Conservation (phyloP, 2,329 filamentous ascomycete genomes). For the Trichoderma sp. region DNA sequence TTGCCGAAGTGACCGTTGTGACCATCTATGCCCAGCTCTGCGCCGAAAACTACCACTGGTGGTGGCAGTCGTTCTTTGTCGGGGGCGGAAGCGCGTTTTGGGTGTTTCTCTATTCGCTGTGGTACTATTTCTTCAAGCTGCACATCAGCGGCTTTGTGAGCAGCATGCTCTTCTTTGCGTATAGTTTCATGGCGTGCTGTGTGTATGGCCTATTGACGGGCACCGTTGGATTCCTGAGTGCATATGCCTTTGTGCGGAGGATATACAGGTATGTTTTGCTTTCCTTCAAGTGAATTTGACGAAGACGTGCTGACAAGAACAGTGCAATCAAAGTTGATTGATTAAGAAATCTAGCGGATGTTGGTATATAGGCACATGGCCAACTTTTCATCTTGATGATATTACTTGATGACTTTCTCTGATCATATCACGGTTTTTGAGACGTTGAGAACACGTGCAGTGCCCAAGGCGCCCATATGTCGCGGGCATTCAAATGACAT, state of each 20-base stretch:
- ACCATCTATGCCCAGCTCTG: slow-evolving; percentile 82
- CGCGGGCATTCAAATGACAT: neutral
- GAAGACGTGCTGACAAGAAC: slow-evolving; percentile 1
- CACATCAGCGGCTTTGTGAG: slow-evolving; percentile 81
- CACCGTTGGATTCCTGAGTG: slow-evolving; percentile 81
- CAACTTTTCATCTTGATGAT: neutral
- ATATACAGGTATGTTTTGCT: slow-evolving; percentile 72
- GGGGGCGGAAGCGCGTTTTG: slow-evolving; percentile 76
- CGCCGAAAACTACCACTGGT: slow-evolving; percentile 87
- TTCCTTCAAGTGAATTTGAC: neutral
- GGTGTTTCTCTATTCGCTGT: slow-evolving; percentile 81
- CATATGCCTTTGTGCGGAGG: slow-evolving; percentile 79
- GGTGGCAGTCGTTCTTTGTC: slow-evolving; percentile 85
- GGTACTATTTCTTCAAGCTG: slow-evolving; percentile 80
- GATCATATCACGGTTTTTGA: neutral
- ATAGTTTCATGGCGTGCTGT: slow-evolving; percentile 78
- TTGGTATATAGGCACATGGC: neutral
- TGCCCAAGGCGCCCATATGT: neutral
- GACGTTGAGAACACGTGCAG: neutral
- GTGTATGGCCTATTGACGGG: slow-evolving; percentile 81
- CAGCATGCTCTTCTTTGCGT: slow-evolving; percentile 80
- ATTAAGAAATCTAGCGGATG: neutral
- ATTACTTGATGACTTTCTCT: neutral
- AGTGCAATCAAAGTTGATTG: slow-evolving; percentile 58
- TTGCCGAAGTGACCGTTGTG: slow-evolving; percentile 82